These are phyloP conservation scores for Thuidium tamariscinum DNA, from an alignment of 225 moss, liverwort and hornwort species.

Conservation along the genomic window DNA sequence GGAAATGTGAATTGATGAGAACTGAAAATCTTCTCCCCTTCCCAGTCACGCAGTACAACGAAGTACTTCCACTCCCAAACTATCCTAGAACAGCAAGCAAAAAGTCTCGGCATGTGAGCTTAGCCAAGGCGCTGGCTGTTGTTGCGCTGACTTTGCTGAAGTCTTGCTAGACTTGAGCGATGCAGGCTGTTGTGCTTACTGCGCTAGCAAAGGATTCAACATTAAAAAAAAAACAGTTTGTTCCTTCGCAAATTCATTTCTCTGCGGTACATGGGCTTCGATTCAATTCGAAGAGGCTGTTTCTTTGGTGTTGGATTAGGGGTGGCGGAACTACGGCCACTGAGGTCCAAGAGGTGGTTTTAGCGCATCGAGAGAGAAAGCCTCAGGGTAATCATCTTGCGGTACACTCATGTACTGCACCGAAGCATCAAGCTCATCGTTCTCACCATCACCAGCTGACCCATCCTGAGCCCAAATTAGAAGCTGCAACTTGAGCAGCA, in stretches of 20 bases:
- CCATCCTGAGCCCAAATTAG: not conserved
- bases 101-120: conserved; percentile 73
- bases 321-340: not conserved
- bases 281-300: not conserved
- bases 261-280: not conserved
- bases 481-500: not conserved
- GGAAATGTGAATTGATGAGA: conserved; percentile 72
- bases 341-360: not conserved
- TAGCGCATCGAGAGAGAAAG: not conserved
- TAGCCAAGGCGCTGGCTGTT: conserved; percentile 64
- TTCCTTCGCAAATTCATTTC: not conserved
- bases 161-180: conserved; percentile 62
- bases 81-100: conserved; percentile 80
- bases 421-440: conserved; percentile 13
- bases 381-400: conserved; percentile 25
- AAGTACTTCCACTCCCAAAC: conserved; percentile 24
- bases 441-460: not conserved
- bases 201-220: conserved; percentile 78
- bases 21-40: conserved; percentile 69
- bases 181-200: conserved; percentile 66
- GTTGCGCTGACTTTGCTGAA: conserved; percentile 86
- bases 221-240: conserved; percentile 1
- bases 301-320: not conserved
- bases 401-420: conserved; percentile 26
- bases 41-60: conserved; percentile 58